Evolutionary conservation across 2,329 filamentous ascomycete genomes (phyloP).

Genomic region (Hypoxylon sp.): DNA sequence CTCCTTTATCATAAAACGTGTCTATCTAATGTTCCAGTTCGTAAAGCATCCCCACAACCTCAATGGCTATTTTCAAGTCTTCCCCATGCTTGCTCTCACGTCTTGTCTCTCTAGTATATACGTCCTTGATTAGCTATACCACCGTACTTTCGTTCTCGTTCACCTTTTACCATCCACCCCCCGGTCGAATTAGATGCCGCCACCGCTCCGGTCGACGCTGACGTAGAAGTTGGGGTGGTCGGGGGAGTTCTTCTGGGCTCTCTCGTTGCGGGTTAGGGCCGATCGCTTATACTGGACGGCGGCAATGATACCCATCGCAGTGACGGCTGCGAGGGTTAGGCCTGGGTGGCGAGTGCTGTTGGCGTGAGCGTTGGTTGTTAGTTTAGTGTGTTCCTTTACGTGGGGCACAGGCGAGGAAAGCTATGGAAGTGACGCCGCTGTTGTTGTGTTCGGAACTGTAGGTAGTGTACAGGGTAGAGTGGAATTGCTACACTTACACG

Average conservation of each 20-base stretch:
- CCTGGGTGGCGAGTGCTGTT: slow-evolving; percentile 57
- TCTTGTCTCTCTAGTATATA: slow-evolving; percentile 3
- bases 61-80: not conserved
- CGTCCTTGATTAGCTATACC: not conserved
- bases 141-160: not conserved
- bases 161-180: not conserved
- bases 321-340: slow-evolving; percentile 55
- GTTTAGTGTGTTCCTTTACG: slow-evolving; percentile 6
- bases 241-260: slow-evolving; percentile 57
- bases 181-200: slow-evolving; percentile 47
- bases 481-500: no score
- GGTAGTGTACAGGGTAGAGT: no score
- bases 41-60: slow-evolving; percentile 5
- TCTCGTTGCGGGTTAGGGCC: slow-evolving; percentile 60
- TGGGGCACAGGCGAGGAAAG: no score
- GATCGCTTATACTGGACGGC: slow-evolving; percentile 57
- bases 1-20: slow-evolving; percentile 8
- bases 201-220: slow-evolving; percentile 66
- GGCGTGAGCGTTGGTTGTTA: slow-evolving; percentile 11
- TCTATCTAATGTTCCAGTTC: slow-evolving; percentile 11
- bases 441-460: no score
- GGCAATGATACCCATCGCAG: slow-evolving; percentile 52
- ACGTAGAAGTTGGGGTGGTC: slow-evolving; percentile 62
- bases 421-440: no score
- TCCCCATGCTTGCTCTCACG: not conserved